Conservation (phyloP, 2,329 filamentous ascomycete species). For the Zalaria sp. region DNA sequence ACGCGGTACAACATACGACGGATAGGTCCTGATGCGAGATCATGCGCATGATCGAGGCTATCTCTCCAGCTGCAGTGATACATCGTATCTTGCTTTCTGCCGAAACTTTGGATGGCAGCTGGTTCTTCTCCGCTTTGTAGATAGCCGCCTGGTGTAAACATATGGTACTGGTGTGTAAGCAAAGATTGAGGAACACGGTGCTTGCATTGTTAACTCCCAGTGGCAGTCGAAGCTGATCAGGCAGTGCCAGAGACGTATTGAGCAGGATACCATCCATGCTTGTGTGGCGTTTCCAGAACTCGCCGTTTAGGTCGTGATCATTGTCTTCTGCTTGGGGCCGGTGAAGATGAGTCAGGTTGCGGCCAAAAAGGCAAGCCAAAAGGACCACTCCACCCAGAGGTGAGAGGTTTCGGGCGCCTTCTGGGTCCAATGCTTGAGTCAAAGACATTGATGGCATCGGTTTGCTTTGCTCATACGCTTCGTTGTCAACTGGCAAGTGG, state of each 20-base stretch:
- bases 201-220: constrained; percentile 64
- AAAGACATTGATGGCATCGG: constrained; percentile 60
- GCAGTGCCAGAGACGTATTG: constrained; percentile 74
- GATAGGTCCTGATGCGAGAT: constrained; percentile 81
- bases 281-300: constrained; percentile 91
- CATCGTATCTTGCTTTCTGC: constrained; percentile 87
- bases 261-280: constrained; percentile 80
- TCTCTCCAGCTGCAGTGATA: constrained; percentile 84
- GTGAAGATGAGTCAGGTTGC: constrained; percentile 82
- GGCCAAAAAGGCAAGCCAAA: constrained; percentile 79
- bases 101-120: constrained; percentile 59
- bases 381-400: constrained; percentile 68
- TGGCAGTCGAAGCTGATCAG: constrained; percentile 65
- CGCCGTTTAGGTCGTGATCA: constrained; percentile 77
- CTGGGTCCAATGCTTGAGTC: constrained; percentile 52
- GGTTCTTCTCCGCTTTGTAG: constrained; percentile 88
- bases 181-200: constrained; percentile 90
- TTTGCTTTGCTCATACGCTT: constrained; percentile 69
- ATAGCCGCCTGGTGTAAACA: constrained; percentile 98
- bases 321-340: constrained; percentile 68
- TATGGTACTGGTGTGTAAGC: constrained; percentile 89
- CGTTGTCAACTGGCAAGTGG: constrained; percentile 69
- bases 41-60: constrained; percentile 89
- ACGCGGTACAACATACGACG: constrained; percentile 43
- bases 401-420: constrained; percentile 61